Percentiles rank a stretch among this genome's conserved stretches.
phyloP scores from a whole-genome alignment of 768 basidiomycete genomes.

The Tephrocybe sp. region DNA sequence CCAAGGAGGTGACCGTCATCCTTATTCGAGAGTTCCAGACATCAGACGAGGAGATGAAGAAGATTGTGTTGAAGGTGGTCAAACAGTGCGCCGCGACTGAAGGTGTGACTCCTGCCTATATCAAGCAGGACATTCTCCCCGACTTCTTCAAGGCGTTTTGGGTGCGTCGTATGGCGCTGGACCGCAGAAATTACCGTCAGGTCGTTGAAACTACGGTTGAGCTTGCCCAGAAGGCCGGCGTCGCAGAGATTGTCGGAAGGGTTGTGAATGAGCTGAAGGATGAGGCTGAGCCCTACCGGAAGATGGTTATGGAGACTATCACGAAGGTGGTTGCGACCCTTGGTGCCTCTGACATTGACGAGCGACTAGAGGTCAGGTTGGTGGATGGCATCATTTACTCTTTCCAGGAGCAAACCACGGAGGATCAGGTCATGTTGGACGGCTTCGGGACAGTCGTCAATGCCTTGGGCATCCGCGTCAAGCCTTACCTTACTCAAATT shows the following conservation, averaged over 20 bases:
- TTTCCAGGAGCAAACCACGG: constrained; percentile 99
- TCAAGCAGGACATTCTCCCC: constrained; percentile 96
- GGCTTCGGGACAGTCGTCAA: constrained; percentile 98
- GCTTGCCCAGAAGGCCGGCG: constrained; percentile 95
- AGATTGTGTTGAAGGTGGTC: constrained; percentile 98
- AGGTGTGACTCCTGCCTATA: constrained; percentile 94
- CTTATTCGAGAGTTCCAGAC: constrained; percentile 99
- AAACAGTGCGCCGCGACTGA: constrained; percentile 99
- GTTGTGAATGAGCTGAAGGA: constrained; percentile 91
- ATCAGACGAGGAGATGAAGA: constrained; percentile 99
- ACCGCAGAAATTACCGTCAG: constrained; percentile 93
- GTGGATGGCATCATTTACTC: constrained; percentile 99
- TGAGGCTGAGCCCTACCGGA: constrained; percentile 88
- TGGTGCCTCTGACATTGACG: constrained; percentile 97
- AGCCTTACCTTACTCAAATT: constrained; percentile 98
- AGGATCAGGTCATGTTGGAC: constrained; percentile 99
- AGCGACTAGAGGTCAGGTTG: constrained; percentile 89
- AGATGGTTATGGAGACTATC: constrained; percentile 99
- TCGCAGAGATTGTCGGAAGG: constrained; percentile 91
- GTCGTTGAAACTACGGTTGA: constrained; percentile 99
- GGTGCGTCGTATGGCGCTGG: constrained; percentile 97
- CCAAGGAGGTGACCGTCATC: constrained; percentile 95
- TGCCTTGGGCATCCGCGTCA: constrained; percentile 93
- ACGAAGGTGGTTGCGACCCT: constrained; percentile 93
- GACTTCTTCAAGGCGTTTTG: constrained; percentile 99